Base-by-base conservation (phyloP, 2,329 filamentous ascomycete genomes). In the Penicillium hesseltinei region DNA sequence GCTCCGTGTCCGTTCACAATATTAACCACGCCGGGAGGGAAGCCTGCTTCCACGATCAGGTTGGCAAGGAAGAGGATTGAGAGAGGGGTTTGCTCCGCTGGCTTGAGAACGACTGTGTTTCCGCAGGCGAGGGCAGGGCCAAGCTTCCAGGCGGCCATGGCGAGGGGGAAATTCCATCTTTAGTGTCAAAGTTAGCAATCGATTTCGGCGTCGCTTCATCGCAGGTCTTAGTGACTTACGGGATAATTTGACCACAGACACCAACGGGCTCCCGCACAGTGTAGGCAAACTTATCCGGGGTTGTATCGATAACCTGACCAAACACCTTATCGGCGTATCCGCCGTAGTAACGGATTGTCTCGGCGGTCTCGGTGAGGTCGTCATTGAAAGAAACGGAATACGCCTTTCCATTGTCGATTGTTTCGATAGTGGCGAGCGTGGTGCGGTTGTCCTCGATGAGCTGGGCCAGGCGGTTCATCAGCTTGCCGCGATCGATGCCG, bases 241-340 rank as follows among this genome's bases (percentile, higher is more conserved):
- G 89, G 68, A 92, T 92, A 70, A 92, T 91, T 74, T 92, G 89
- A 70, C 87, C 90, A 74, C 88, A 92, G 57, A 91, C 88, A 75
- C 88, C 88, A 60, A 84, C 76, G 7, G 91, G 89, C 82, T 94
- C 89, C 61, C 85, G 83, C 70, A 82, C 80, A 65, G 89, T 91
- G 80, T 92, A 93, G 79, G 89, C 87, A 79, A 93, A 90, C 74
- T 86, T 90, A 63, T 89, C 87, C 46, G 84, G 83, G 64, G 81
- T 78, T 64, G 90, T 87, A 66, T 92, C 88, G 62, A 92, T 85
- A 55, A 90, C 89, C 81, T 91, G 90, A 76, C 90, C 90, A 77
- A 88, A 82, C 63, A 92, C 87, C 86, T 95, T 95, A 81, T 95
- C 90, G 67, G 90, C 89, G 84, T 88, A 94, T 58, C 91, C 91